phyloP scores from a whole-genome alignment of 2,329 filamentous ascomycete genomes.

The Ceratocystis cacaofunesta region DNA sequence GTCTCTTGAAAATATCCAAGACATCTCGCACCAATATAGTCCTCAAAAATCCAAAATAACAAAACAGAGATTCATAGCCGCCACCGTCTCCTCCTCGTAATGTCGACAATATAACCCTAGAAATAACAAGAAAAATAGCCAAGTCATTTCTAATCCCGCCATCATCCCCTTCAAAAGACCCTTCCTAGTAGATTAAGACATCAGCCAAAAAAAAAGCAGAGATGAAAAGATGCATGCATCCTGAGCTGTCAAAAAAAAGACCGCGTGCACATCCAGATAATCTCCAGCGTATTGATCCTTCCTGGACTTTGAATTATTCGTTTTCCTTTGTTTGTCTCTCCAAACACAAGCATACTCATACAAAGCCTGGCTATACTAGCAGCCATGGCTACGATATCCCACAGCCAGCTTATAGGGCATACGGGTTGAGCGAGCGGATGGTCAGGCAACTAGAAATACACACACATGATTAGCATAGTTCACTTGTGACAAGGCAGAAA shows the following conservation, averaged over 20 bases:
- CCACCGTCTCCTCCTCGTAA: not conserved
- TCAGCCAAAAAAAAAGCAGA: not conserved
- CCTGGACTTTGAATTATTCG: not conserved
- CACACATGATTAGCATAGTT: slow-evolving; percentile 25
- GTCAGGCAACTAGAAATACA: slow-evolving; percentile 51
- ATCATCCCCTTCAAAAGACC: not conserved
- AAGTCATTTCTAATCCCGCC: not conserved
- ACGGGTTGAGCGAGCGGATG: slow-evolving; percentile 71
- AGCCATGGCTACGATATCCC: not conserved
- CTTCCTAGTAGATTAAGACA: not conserved
- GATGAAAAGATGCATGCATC: not conserved
- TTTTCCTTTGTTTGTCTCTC: not conserved
- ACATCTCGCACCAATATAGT: slow-evolving; percentile 1
- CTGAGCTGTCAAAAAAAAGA: not conserved
- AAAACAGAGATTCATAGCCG: not conserved
- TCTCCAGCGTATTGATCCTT: not conserved
- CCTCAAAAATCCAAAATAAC: not conserved
- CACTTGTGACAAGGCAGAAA: not conserved
- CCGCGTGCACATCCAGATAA: not conserved
- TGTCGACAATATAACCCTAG: not conserved
- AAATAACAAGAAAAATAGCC: slow-evolving; percentile 3
- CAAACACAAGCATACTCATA: slow-evolving; percentile 13
- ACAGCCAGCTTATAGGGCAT: slow-evolving; percentile 37
- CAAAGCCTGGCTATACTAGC: slow-evolving; percentile 1
- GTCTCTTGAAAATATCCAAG: slow-evolving; percentile 1